Conservation (phyloP, 2,329 filamentous ascomycete genomes). For the Sclerotinia glacialis region DNA sequence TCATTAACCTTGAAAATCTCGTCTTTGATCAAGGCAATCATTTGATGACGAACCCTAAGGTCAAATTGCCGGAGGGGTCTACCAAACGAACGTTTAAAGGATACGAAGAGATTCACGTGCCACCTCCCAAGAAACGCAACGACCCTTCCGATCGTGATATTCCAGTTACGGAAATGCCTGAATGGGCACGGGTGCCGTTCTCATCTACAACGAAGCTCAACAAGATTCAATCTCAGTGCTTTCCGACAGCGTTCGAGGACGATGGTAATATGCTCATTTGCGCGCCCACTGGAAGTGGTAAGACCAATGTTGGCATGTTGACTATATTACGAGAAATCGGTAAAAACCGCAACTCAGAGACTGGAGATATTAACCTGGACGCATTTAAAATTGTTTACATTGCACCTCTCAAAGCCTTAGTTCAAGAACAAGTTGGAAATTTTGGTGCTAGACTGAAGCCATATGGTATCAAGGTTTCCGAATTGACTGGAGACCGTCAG, state of each 20-base stretch:
- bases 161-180: slow-evolving; percentile 82
- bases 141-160: slow-evolving; percentile 79
- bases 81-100: slow-evolving; percentile 96
- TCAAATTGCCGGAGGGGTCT: slow-evolving; percentile 88
- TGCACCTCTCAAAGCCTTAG: slow-evolving; percentile 89
- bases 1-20: slow-evolving; percentile 93
- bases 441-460: slow-evolving; percentile 88
- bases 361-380: slow-evolving; percentile 92
- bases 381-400: slow-evolving; percentile 99
- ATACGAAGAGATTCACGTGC: slow-evolving; percentile 97
- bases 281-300: slow-evolving; percentile 93
- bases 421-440: slow-evolving; percentile 97
- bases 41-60: slow-evolving; percentile 98
- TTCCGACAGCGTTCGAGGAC: slow-evolving; percentile 82
- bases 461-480: slow-evolving; percentile 90
- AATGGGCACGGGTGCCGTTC: slow-evolving; percentile 87
- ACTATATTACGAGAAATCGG: slow-evolving; percentile 94
- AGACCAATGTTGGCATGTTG: slow-evolving; percentile 98
- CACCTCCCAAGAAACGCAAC: slow-evolving; percentile 81
- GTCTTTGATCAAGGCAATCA: slow-evolving; percentile 98
- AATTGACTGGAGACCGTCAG: slow-evolving; percentile 94
- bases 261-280: slow-evolving; percentile 98
- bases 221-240: slow-evolving; percentile 93
- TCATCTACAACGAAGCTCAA: slow-evolving; percentile 84
- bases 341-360: slow-evolving; percentile 84